These are phyloP conservation scores for Yamadazyma sp. DNA, from an alignment of 805 yeast genomes.

Conservation along the genomic window DNA sequence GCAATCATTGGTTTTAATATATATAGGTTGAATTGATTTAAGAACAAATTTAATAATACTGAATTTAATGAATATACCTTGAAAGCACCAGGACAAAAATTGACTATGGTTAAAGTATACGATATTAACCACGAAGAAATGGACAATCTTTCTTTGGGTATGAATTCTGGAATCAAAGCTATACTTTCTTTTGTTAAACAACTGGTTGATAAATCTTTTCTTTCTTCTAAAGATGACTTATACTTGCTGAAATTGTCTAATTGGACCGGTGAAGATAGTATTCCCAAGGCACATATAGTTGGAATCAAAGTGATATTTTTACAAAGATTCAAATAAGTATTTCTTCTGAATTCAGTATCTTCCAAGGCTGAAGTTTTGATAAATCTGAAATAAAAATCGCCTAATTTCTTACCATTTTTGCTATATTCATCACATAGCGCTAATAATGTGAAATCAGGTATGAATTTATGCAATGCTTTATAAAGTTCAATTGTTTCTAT, in stretches of 20 bases:
- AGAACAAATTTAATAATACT: conserved; percentile 8
- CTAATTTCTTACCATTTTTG: conserved; percentile 5
- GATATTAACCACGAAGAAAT: conserved; percentile 21
- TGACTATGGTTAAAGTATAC: conserved; percentile 19
- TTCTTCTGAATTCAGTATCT: conserved; percentile 17
- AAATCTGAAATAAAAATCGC: conserved; percentile 12
- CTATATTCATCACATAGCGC: conserved; percentile 10
- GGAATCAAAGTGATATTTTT: conserved; percentile 24
- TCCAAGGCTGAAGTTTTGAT: conserved; percentile 14
- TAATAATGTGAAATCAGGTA: conserved; percentile 19
- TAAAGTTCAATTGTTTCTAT: conserved; percentile 27
- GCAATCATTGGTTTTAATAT: conserved; percentile 26
- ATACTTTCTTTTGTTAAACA: conserved; percentile 15
- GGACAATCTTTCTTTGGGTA: conserved; percentile 18
- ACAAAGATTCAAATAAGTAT: conserved; percentile 19
- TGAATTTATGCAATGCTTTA: conserved; percentile 18
- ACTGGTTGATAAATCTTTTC: conserved; percentile 17
- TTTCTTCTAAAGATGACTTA: conserved; percentile 25
- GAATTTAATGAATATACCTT: conserved; percentile 7
- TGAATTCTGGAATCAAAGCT: conserved; percentile 8
- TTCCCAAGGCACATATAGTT: conserved; percentile 31
- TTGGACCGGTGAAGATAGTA: conserved; percentile 27
- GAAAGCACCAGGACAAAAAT: conserved; percentile 19
- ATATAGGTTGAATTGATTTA: conserved; percentile 26
- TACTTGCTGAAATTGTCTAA: conserved; percentile 31